Evolutionary conservation across 495 filamentous ascomycete species (phyloP).

Genomic region (Neurospora sp.): DNA sequence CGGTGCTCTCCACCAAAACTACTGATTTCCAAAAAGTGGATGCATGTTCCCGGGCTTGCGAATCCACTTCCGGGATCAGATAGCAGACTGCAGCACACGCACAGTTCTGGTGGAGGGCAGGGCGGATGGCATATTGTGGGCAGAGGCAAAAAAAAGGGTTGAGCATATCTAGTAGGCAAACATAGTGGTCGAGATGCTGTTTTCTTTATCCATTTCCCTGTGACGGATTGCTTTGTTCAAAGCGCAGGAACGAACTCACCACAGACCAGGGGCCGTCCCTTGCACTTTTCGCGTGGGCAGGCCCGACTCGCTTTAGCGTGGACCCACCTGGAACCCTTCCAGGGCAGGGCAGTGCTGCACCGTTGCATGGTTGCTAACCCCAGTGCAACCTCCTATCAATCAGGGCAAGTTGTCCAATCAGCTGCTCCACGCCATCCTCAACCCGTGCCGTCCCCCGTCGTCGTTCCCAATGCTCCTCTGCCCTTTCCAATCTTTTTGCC

Average conservation of each 20-base stretch:
- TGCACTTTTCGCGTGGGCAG: background rate
- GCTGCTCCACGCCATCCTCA: background rate
- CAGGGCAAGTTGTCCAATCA: background rate
- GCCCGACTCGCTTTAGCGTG: background rate
- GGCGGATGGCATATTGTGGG: background rate
- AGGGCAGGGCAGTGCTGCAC: background rate
- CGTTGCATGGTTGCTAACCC: background rate
- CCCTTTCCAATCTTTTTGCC: background rate
- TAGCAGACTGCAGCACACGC: background rate
- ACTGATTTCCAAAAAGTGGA: background rate
- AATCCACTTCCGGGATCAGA: background rate
- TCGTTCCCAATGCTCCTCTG: background rate
- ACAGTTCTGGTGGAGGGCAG: background rate
- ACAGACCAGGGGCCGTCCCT: background rate
- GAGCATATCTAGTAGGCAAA: background rate
- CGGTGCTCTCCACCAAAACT: background rate
- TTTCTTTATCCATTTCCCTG: background rate
- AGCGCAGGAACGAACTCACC: background rate
- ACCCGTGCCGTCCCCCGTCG: background rate
- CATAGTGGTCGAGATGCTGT: background rate
- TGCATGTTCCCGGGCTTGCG: background rate
- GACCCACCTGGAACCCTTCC: background rate
- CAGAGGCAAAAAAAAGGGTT: background rate
- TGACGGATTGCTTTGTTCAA: background rate
- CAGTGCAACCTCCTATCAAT: background rate